These are phyloP conservation scores for Vanilla planifolia DNA, from an alignment of 106 monocot species.

Conservation along the genomic window DNA sequence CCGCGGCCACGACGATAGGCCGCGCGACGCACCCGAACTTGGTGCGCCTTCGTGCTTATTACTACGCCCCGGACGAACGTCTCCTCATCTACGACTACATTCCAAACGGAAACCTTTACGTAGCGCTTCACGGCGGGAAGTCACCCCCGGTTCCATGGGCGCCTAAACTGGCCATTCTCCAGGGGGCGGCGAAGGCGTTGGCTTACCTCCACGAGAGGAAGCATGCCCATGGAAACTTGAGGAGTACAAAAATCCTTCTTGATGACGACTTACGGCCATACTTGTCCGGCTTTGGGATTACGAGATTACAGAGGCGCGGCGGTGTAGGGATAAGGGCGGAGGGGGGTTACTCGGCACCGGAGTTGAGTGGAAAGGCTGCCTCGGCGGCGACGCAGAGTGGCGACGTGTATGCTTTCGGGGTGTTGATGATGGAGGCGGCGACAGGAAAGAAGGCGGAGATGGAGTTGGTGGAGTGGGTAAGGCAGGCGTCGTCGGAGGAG, in stretches of 20 bases:
- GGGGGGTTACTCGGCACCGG: slow-evolving; percentile 47
- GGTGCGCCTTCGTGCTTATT: slow-evolving; percentile 66
- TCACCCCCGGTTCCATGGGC: slow-evolving; percentile 45
- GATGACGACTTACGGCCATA: slow-evolving; percentile 62
- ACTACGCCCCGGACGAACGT: slow-evolving; percentile 91
- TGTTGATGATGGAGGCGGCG: slow-evolving; percentile 59
- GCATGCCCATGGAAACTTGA: slow-evolving; percentile 68
- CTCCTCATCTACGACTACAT: slow-evolving; percentile 86
- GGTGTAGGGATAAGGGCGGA: background rate
- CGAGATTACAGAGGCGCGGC: slow-evolving; percentile 62
- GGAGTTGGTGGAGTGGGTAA: slow-evolving; percentile 61
- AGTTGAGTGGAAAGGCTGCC: slow-evolving; percentile 27
- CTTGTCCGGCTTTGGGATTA: slow-evolving; percentile 75
- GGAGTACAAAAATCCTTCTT: slow-evolving; percentile 76
- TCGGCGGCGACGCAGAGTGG: slow-evolving; percentile 49
- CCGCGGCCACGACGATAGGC: slow-evolving; percentile 71
- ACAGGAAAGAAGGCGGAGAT: slow-evolving; percentile 42
- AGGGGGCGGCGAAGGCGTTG: slow-evolving; percentile 61
- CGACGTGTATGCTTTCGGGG: slow-evolving; percentile 81
- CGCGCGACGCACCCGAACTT: slow-evolving; percentile 67
- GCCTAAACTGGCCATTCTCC: slow-evolving; percentile 44
- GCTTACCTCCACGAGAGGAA: slow-evolving; percentile 84
- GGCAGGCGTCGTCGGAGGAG: slow-evolving; percentile 76
- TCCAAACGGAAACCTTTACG: slow-evolving; percentile 61
- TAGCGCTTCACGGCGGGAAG: slow-evolving; percentile 47